Evolutionary conservation across 495 filamentous ascomycete genomes (phyloP).

Genomic region (Talaromyces nanjingensis): DNA sequence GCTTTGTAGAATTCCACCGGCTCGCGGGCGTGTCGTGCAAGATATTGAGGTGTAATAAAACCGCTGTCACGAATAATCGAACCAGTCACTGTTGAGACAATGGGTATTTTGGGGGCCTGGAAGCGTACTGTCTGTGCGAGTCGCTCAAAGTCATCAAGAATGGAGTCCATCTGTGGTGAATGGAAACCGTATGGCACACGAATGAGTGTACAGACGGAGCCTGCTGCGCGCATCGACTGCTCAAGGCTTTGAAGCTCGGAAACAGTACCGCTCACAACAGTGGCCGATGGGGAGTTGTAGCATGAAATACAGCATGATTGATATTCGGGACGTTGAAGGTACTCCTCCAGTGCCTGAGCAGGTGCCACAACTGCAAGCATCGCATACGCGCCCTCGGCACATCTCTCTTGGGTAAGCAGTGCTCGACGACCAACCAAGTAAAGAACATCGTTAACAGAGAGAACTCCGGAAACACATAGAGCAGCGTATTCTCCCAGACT

Average conservation of each 20-base stretch:
- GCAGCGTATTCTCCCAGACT: constrained; percentile 40
- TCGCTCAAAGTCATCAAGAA: constrained; percentile 52
- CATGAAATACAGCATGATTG: too few species aligned
- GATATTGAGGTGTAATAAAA: constrained; percentile 49
- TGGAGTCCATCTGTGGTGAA: constrained; percentile 58
- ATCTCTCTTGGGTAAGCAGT: constrained; percentile 20
- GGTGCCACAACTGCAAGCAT: constrained; percentile 17
- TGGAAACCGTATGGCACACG: constrained; percentile 66
- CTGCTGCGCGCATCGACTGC: constrained; percentile 11
- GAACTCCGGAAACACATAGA: constrained; percentile 29
- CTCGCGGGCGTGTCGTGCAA: constrained; percentile 59
- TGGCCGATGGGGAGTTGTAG: background rate
- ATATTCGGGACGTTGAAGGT: background rate
- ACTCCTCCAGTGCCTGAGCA: constrained; percentile 8
- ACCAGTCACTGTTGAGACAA: constrained; percentile 65
- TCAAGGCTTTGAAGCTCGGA: constrained; percentile 28
- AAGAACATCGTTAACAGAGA: constrained; percentile 28
- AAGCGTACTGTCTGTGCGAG: constrained; percentile 48
- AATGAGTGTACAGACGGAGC: background rate
- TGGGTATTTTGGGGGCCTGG: constrained; percentile 57
- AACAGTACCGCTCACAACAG: background rate
- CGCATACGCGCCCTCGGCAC: constrained; percentile 21
- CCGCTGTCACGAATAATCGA: constrained; percentile 65
- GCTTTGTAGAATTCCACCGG: constrained; percentile 56
- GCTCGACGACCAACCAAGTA: constrained; percentile 31